Base-by-base conservation (phyloP, 1,284 basidiomycete species). In the Trametes hirsuta region DNA sequence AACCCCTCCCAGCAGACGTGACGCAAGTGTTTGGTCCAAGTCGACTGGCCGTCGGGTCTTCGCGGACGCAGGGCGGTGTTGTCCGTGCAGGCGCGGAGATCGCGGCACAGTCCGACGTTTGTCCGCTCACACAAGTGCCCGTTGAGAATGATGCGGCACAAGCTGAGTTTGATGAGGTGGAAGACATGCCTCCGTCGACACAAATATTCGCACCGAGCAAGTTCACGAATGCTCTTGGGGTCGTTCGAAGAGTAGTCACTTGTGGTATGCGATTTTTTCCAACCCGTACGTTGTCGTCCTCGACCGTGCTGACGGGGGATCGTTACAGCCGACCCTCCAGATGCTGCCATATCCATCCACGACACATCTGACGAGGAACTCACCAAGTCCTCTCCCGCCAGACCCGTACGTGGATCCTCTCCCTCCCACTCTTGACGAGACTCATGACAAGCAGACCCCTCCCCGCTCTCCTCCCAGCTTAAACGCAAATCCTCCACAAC, bases 201-300 rank as follows among this genome's bases (percentile, higher is more conserved):
- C 77, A 77, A 59, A 58, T 69, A 2, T 77, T 80, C 58, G 75
- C 72, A 4, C 74, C 72, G 8, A 80, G 78, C 34, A 77, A 71
- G 59, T 71, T 65, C 58, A 66, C 44, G 22, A 59, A 54, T n/a
- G 44, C 36, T 5, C 24, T 15, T 2, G 41, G 47, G 15, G 39
- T 25, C 12, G 5, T 49, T 14, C 47, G 45, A 12, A 49, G 22
- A 30, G 49, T 57, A 5, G 40, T 46, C 22, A 22, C 37, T 5
- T 21, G 18, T 11, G 55, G 57, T 59, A 47, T 11, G 56, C 34
- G 1, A 14, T 30, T 6, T 18, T 22, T n/a, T 15, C 6, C 35
- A 21, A 30, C 47, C 6, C 10, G 37, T 15, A 6, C 12, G 11
- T 22, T 5, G 3, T 21, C 12, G 10, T n/a, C 6, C 22, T 55